These are phyloP conservation scores for Xerocomellus dryophilus DNA, from an alignment of 768 basidiomycete species.

Conservation along the genomic window DNA sequence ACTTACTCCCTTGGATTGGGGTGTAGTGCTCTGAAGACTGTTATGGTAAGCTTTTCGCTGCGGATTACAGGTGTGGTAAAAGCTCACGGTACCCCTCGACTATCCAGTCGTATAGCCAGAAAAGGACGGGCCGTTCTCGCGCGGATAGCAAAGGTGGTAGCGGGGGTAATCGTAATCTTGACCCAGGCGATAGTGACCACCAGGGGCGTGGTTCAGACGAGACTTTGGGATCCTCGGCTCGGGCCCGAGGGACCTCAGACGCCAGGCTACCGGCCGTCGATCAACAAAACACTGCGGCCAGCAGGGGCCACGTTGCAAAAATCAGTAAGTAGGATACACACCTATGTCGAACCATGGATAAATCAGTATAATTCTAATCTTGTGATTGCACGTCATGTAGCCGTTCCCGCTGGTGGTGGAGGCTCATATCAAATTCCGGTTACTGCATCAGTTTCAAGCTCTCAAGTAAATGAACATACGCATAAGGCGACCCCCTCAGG, in stretches of 20 bases:
- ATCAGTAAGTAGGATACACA: constrained; percentile 29
- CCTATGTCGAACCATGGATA: constrained; percentile 20
- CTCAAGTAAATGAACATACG: constrained; percentile 15
- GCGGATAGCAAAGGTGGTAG: constrained; percentile 47
- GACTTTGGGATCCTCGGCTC: constrained; percentile 33
- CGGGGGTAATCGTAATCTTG: constrained; percentile 35
- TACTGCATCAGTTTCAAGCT: constrained; percentile 5
- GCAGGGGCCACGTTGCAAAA: constrained; percentile 20
- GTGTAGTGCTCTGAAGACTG: constrained; percentile 70
- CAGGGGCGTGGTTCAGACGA: constrained; percentile 35
- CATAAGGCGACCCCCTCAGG: constrained; percentile 27
- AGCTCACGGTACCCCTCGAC: constrained; percentile 14
- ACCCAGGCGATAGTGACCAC: constrained; percentile 37
- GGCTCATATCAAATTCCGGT: constrained; percentile 13
- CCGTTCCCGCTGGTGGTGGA: constrained; percentile 19
- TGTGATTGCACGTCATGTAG: constrained; percentile 20
- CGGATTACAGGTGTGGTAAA: not conserved
- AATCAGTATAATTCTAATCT: constrained; percentile 24
- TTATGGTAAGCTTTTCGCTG: constrained; percentile 56
- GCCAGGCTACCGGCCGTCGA: constrained; percentile 39
- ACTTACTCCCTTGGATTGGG: constrained; percentile 6
- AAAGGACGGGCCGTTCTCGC: constrained; percentile 54
- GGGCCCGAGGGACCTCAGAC: constrained; percentile 70
- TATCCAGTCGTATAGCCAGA: constrained; percentile 73
- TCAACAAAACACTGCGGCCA: constrained; percentile 24